phyloP scores from a whole-genome alignment of 1,139 yeast species.

The Blastobotrys indianensis region DNA sequence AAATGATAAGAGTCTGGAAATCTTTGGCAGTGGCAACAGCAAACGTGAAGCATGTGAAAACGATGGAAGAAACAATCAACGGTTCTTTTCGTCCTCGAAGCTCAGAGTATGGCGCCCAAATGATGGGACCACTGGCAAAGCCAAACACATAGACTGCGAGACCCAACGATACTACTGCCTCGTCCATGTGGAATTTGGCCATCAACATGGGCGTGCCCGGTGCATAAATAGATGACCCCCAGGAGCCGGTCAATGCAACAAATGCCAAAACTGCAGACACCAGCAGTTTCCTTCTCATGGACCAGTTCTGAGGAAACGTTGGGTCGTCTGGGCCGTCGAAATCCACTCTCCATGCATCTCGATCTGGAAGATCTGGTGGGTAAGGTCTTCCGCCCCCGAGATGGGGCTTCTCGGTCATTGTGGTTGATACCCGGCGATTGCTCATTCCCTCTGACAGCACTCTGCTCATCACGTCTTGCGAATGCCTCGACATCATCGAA shows the following conservation, averaged over 20 bases:
- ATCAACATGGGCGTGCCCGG: conserved; percentile 29
- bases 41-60: conserved; percentile 54
- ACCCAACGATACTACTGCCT: conserved; percentile 44
- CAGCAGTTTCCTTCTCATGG: conserved; percentile 31
- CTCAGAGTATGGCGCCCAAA: conserved; percentile 77
- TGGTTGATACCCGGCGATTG: too few species aligned
- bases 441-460: conserved; percentile 6
- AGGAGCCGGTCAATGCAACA: conserved; percentile 35
- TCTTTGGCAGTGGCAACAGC: conserved; percentile 69
- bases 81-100: conserved; percentile 61
- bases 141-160: conserved; percentile 66
- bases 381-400: conserved; percentile 44
- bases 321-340: conserved; percentile 49
- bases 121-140: conserved; percentile 74
- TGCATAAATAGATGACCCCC: conserved; percentile 41
- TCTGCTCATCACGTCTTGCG: conserved; percentile 8
- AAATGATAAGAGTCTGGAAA: conserved; percentile 61
- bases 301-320: conserved; percentile 43
- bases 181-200: conserved; percentile 25
- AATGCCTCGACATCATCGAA: background rate
- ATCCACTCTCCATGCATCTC: conserved; percentile 43
- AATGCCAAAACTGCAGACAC: conserved; percentile 33
- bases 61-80: conserved; percentile 46
- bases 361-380: conserved; percentile 45
- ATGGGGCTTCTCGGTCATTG: background rate